Evolutionary conservation across 768 basidiomycete species (phyloP).

Genomic region (Phallus indusiatus): DNA sequence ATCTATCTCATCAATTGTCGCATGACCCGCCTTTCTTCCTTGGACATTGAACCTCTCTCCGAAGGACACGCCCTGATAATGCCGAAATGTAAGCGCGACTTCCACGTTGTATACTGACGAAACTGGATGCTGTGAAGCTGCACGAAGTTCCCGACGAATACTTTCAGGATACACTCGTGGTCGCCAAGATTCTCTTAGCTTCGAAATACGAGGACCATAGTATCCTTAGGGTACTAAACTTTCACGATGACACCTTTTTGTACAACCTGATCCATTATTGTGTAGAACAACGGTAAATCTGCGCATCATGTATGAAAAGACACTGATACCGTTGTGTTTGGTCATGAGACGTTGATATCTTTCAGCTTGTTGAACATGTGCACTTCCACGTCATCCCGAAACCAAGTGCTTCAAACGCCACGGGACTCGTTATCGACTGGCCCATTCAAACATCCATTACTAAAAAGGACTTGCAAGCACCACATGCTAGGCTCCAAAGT

Average conservation of each 20-base stretch:
- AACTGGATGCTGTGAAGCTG: conserved; percentile 49
- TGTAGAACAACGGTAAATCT: conserved; percentile 57
- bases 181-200: conserved; percentile 79
- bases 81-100: conserved; percentile 63
- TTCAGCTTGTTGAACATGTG: conserved; percentile 70
- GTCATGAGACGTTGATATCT: not conserved
- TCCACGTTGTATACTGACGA: not conserved
- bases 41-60: conserved; percentile 88
- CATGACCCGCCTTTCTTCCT: conserved; percentile 61
- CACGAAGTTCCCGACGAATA: conserved; percentile 85
- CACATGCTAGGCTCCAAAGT: conserved; percentile 49
- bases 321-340: not conserved
- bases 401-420: conserved; percentile 46
- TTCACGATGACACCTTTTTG: not conserved
- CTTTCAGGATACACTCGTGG: conserved; percentile 62
- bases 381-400: conserved; percentile 96
- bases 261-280: not conserved
- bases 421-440: conserved; percentile 82
- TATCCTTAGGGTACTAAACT: conserved; percentile 49
- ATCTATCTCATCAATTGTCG: not conserved
- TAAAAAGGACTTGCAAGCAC: conserved; percentile 55
- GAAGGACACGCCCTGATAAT: conserved; percentile 87
- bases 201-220: conserved; percentile 76
- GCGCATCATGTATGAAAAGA: conserved; percentile 41
- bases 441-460: conserved; percentile 40